These are phyloP conservation scores for Stephanodiscus triporus DNA, from an alignment of 108 stramenopile genomes.

Conservation along the genomic window DNA sequence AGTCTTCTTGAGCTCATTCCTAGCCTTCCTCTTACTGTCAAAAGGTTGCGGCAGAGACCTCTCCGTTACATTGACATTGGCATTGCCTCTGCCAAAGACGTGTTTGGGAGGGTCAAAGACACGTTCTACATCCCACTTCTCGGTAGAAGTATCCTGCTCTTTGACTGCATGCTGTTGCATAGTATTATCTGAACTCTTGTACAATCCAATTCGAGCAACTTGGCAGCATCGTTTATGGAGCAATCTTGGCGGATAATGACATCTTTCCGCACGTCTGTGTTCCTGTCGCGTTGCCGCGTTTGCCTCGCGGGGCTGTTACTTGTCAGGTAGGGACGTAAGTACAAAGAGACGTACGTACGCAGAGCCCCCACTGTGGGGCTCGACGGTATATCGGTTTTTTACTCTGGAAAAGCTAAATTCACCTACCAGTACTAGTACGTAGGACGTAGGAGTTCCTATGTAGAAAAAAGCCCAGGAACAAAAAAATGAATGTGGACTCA, in stretches of 20 bases:
- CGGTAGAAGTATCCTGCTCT: background rate
- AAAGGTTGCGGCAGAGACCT: background rate
- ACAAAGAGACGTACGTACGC: too few species aligned
- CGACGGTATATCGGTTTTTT: too few species aligned
- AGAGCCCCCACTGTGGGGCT: too few species aligned
- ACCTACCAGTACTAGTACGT: too few species aligned
- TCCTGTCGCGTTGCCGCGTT: background rate
- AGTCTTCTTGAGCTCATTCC: background rate
- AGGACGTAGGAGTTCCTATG: too few species aligned
- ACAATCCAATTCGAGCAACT: background rate
- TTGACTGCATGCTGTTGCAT: background rate
- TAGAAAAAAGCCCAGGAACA: too few species aligned
- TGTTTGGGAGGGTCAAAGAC: conserved; percentile 23
- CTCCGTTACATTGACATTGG: background rate
- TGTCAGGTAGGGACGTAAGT: background rate
- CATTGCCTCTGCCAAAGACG: conserved; percentile 1
- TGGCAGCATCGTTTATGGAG: background rate
- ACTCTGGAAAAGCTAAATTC: too few species aligned
- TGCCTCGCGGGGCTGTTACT: background rate
- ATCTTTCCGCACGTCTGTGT: background rate
- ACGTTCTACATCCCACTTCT: conserved; percentile 18
- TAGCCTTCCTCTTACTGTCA: conserved; percentile 4
- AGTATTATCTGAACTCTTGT: background rate
- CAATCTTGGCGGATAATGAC: background rate
- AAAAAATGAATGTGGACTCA: too few species aligned